Evolutionary conservation across 1,284 basidiomycete species (phyloP).

Genomic region (Microbotryomycetes sp.): DNA sequence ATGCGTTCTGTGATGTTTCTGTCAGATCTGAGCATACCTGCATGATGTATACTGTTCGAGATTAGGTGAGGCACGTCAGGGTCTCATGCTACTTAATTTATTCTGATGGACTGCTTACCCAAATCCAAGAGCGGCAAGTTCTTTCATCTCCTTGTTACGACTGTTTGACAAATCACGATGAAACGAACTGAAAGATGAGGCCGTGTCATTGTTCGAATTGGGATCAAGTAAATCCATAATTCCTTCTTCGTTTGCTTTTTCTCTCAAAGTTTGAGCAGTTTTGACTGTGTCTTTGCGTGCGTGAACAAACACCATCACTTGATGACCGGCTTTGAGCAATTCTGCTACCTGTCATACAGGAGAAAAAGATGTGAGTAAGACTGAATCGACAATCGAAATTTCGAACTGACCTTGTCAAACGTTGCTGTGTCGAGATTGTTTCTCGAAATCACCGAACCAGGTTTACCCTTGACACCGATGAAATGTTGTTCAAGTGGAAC

Average conservation of each 20-base stretch:
- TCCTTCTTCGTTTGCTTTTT: conserved; percentile 69
- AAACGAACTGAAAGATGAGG: conserved; percentile 67
- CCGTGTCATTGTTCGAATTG: conserved; percentile 68
- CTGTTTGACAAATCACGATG: conserved; percentile 71
- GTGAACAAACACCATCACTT: conserved; percentile 99
- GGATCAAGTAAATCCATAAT: conserved; percentile 70
- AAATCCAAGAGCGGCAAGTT: conserved; percentile 85
- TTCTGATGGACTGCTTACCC: conserved; percentile 41
- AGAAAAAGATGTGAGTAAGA: not conserved
- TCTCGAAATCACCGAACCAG: conserved; percentile 63
- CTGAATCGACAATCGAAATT: too few relatives aligned
- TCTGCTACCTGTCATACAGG: conserved; percentile 53
- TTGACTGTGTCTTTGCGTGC: conserved; percentile 98
- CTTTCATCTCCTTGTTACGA: conserved; percentile 93
- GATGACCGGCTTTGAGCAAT: conserved; percentile 79
- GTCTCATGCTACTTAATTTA: not conserved
- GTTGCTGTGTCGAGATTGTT: conserved; percentile 85
- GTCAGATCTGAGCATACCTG: conserved; percentile 93
- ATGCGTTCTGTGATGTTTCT: conserved; percentile 92
- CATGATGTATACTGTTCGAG: conserved; percentile 71
- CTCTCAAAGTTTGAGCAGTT: conserved; percentile 75
- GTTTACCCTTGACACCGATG: conserved; percentile 88
- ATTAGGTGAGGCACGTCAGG: not conserved
- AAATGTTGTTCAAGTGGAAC: conserved; percentile 98
- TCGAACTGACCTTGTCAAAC: conserved; percentile 69